Evolutionary conservation across 176 grass and related monocot genomes (phyloP), one percentile per base, ranked within the genome.

Genomic region (Phoenix roebelenii): DNA sequence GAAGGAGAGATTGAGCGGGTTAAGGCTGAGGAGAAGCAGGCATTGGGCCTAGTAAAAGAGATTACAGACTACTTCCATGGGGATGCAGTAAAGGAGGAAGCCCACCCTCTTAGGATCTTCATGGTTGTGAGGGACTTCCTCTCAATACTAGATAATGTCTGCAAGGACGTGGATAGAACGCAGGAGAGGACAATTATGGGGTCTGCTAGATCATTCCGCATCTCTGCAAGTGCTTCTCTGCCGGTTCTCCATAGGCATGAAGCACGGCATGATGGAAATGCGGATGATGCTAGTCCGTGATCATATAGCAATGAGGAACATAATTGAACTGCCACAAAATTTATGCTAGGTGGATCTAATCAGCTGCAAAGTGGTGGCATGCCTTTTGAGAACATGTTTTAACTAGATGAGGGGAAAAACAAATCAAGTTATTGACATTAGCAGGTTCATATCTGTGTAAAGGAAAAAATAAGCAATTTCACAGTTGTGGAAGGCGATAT

Each of bases 1-100:
- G 62, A 63, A 25, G 49, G 5, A 1, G 77, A 81, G 63, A 79
- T 88, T 0, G 68, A 66, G 51, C 51, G 22, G 24, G 61, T 88
- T 66, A 87, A 79, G 69, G 12, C 23, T 4, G 68, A 79, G 6
- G 84, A 74, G 71, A 39, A 55, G 63, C 19, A 60, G 22, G 67
- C 74, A 0, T 28, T 75, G 58, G 67, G 18, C n/a, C 68, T 60
- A 3, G 72, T 93, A 15, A 88, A 77, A 71, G 89, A 88, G 44
- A 88, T 71, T 6, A 79, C 63, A 1, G 84, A 84, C 70, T 88
- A 93, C 80, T 93, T 84, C 52, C 76, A 89, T 17, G 85, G 79
- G 0, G 80, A 88, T 22, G 60, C 69, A 49, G 74, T 63, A 16
- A 73, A 79, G 25, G 80, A 84, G 52, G 80, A 80, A 17, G 50